Base-by-base conservation (phyloP, 768 basidiomycete species). In the Xerocomus spinulosus region DNA sequence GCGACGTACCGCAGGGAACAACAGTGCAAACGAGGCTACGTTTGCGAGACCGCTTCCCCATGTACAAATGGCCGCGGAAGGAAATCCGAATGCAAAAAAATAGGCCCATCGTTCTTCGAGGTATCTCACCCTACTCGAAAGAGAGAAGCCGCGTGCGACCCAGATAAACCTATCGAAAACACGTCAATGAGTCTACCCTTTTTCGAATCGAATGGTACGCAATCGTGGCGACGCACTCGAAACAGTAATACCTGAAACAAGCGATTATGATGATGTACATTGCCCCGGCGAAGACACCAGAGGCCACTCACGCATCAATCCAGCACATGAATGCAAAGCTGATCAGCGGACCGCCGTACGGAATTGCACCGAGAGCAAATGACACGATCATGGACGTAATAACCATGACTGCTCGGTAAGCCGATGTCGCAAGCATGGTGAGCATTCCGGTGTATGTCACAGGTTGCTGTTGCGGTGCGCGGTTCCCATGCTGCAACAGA, bases 71-170 rank as follows among this genome's bases (percentile, higher is more conserved):
- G 74, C 75, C 2, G 89, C 81, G 4, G 84, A 74, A 23, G 89
- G 87, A 4, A 91, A 66, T 76, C 92, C 92, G 53, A 92, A 94
- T 5, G 85, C 85, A 49, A 92, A 76, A 60, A 83, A 90, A 68
- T 93, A 94, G 2, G 85, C 79, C 92, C 92, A 94, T 34, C 90
- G 79, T 66, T 92, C 88, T 68, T 94, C 92, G 17, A 92, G 70
- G 61, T 86, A 78, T 40, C 82, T 70, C 38, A 92, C 79, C 46
- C 89, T 73, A 13, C 77, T 69, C 2, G 87, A 76, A 12, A 91
- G 70, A 12, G 85, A 83, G 52, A 83, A 58, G 2, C 87, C 87
- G 13, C 83, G 80, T 9, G 87, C 78, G 38, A 85, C 79, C 87
- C 87, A 90, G 17, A 85, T 75, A 60, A 86, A 90, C 59, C 88